Evolutionary conservation across 441 rosid genomes (phyloP), one percentile per base, ranked within the genome.

Genomic region (Flueggea neowawraea): DNA sequence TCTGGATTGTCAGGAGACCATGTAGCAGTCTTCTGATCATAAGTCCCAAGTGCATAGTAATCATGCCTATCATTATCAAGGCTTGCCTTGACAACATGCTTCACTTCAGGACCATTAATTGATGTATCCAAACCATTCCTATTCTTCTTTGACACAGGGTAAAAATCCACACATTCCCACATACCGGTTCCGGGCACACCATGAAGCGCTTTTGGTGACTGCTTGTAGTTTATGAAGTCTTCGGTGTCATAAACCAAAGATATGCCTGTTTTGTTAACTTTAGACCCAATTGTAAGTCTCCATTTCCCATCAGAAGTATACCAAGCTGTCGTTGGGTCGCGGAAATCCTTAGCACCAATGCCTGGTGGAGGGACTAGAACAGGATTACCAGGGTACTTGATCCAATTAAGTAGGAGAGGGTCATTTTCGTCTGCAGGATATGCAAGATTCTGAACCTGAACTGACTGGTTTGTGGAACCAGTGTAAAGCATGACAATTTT

Each of bases 161-260:
- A 94, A 51, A 94, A 83, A 65, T 94, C 96, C 7, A 88, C 82
- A 32, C 96, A 91, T 71, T 91, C 97, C 96, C 96, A 88, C 97
- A 88, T 88, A 16, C 97, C 97, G 9, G 96, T 88, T 2, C 85
- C 82, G 16, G 81, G 78, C 16, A 91, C 96, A 6, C 75, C 80
- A 49, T 88, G 96, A 69, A 91, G 79, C 3, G 69, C 7, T 31
- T 62, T 62, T 0, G 66, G 75, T 16, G 65, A 15, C 47, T 77
- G 68, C 59, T 74, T 63, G 39, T 63, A 91, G 3, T 76, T 69
- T 10, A 54, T 78, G 67, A 91, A 91, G 15, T 91, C 72, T 1
- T 71, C 72, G 0, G 97, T 91, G 63, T 84, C 76, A 52, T 88
- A 91, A 13, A 86, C 58, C 0, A 91, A 68, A 3, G 90, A 69